A percentile compares a stretch with the other conserved stretches of the same genome.
phyloP scores from a whole-genome alignment of 106 monocot genomes.

The Alisma plantagoaquatica region DNA sequence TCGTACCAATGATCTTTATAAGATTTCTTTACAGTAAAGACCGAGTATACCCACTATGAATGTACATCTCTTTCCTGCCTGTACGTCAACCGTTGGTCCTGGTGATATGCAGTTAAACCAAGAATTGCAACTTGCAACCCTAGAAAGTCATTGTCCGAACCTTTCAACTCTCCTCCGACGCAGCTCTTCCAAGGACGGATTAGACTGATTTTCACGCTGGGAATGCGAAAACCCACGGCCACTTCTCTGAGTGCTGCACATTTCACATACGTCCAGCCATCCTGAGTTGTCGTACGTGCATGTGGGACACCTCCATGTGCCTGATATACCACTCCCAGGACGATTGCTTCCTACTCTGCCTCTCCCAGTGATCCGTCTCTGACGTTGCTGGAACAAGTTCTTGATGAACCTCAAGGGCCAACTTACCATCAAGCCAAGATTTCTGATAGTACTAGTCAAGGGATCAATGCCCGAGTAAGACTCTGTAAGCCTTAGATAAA shows the following conservation, averaged over 20 bases:
- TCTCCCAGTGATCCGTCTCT: slow-evolving; percentile 27
- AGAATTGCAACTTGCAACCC: no score
- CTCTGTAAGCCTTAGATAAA: slow-evolving; percentile 47
- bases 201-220: not conserved
- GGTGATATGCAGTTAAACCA: no score
- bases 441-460: slow-evolving; percentile 27
- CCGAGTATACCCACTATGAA: no score
- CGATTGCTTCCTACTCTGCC: slow-evolving; percentile 31
- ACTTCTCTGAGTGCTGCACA: slow-evolving; percentile 51
- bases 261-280: slow-evolving; percentile 56
- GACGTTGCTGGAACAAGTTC: slow-evolving; percentile 13
- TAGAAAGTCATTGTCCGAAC: slow-evolving; percentile 21
- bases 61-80: no score
- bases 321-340: slow-evolving; percentile 5
- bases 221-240: slow-evolving; percentile 13
- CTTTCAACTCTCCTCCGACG: slow-evolving; percentile 39
- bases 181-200: slow-evolving; percentile 23
- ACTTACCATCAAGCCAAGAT: slow-evolving; percentile 14
- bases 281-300: slow-evolving; percentile 75
- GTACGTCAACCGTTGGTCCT: no score
- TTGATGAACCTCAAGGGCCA: slow-evolving; percentile 51
- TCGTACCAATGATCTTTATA: no score
- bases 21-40: no score
- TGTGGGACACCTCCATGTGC: slow-evolving; percentile 53
- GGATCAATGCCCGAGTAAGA: slow-evolving; percentile 43